These are phyloP conservation scores for Plasmodium gonderi DNA, from an alignment of 169 alveolate species.

Conservation along the genomic window DNA sequence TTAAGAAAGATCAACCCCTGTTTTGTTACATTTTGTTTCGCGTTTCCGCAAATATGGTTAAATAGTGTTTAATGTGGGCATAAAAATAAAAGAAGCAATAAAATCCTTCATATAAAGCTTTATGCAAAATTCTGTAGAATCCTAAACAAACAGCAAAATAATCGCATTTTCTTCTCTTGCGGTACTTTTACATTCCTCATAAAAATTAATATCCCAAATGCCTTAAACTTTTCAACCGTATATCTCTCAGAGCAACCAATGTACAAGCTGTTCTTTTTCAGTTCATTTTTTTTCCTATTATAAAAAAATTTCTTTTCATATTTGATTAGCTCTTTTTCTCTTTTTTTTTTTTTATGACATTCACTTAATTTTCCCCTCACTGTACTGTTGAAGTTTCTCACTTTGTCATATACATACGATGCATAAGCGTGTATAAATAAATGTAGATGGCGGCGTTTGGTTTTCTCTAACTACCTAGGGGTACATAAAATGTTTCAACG, in stretches of 20 bases:
- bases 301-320: background rate
- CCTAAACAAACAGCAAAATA: background rate
- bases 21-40: background rate
- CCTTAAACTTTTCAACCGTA: background rate
- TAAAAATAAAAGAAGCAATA: background rate
- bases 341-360: background rate
- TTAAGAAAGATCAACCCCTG: background rate
- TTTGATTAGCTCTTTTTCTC: no score
- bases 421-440: background rate
- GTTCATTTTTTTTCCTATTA: background rate
- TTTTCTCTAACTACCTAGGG: no score
- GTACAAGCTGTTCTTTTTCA: background rate
- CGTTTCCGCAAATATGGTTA: background rate
- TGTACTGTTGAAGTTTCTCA: background rate
- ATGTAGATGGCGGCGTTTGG: no score
- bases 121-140: background rate
- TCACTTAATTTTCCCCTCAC: background rate
- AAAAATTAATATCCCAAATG: background rate
- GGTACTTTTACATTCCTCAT: background rate
- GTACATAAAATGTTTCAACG: background rate
- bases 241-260: background rate
- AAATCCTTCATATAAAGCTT: background rate
- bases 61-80: background rate
- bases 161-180: background rate
- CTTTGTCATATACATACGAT: background rate